A percentile compares a stretch with the other conserved stretches of the same genome.
phyloP scores from a whole-genome alignment of 495 filamentous ascomycete species.

The Podospora bellae-mahoneyi region DNA sequence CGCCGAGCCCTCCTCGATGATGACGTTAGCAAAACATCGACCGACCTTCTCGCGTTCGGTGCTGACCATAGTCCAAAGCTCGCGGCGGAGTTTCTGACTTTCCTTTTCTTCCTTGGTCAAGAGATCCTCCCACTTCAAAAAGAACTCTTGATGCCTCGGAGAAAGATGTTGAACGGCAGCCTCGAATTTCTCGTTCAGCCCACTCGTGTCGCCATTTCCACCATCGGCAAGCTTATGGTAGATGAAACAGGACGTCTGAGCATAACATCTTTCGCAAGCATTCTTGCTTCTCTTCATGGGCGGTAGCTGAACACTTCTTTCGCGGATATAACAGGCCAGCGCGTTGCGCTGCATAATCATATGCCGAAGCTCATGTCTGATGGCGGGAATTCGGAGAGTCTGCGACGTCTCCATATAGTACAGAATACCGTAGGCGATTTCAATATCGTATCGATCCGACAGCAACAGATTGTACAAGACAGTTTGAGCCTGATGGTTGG shows the following conservation, averaged over 20 bases:
- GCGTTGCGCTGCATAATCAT: slow-evolving; percentile 97
- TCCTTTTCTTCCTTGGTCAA: slow-evolving; percentile 92
- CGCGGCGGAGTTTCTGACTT: slow-evolving; percentile 73
- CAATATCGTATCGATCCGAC: slow-evolving; percentile 91
- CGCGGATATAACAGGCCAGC: slow-evolving; percentile 77
- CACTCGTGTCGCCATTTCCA: slow-evolving; percentile 76
- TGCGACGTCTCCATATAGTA: slow-evolving; percentile 92
- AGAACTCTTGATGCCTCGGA: slow-evolving; percentile 71
- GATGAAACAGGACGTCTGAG: slow-evolving; percentile 81
- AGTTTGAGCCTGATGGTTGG: slow-evolving; percentile 85
- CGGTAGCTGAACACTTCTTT: slow-evolving; percentile 70
- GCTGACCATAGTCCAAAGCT: slow-evolving; percentile 94
- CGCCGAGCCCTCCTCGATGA: slow-evolving; percentile 74
- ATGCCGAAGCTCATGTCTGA: slow-evolving; percentile 81
- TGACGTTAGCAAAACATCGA: slow-evolving; percentile 59
- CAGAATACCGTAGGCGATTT: slow-evolving; percentile 80
- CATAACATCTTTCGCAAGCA: slow-evolving; percentile 80
- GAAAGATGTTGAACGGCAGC: slow-evolving; percentile 71
- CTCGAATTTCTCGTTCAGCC: slow-evolving; percentile 69
- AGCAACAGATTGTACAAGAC: slow-evolving; percentile 89
- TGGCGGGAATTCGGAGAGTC: slow-evolving; percentile 75
- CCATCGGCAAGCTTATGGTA: slow-evolving; percentile 91
- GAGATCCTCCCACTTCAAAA: slow-evolving; percentile 89
- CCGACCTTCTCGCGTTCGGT: slow-evolving; percentile 82
- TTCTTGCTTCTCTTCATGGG: slow-evolving; percentile 77